Percentiles rank a stretch among this genome's conserved stretches.
These are phyloP conservation scores for Xanthoconium separans DNA, from an alignment of 1,284 basidiomycete species.

Conservation along the genomic window DNA sequence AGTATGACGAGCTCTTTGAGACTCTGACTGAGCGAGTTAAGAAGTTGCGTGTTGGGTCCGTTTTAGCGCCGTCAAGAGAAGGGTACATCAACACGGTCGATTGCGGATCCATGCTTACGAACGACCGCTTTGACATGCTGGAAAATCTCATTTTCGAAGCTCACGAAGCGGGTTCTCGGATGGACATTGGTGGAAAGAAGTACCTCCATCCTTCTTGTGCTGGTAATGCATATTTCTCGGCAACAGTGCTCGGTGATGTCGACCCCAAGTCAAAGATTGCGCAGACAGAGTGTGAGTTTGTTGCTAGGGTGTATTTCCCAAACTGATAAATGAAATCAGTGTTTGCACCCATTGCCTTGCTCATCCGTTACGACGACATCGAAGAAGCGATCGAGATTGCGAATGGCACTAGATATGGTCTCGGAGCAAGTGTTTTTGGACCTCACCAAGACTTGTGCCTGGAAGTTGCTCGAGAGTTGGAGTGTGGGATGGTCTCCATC, in stretches of 20 bases:
- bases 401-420: slow-evolving; percentile 83
- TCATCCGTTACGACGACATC: slow-evolving; percentile 79
- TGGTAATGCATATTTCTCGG: slow-evolving; percentile 79
- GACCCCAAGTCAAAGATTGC: slow-evolving; percentile 75
- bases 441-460: slow-evolving; percentile 73
- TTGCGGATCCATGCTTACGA: slow-evolving; percentile 79
- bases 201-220: slow-evolving; percentile 66
- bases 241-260: slow-evolving; percentile 86
- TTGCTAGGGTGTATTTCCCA: not conserved
- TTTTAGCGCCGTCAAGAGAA: slow-evolving; percentile 58
- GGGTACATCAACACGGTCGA: slow-evolving; percentile 73
- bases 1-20: slow-evolving; percentile 73
- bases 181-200: slow-evolving; percentile 66
- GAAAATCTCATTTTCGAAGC: slow-evolving; percentile 74
- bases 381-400: slow-evolving; percentile 86
- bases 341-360: slow-evolving; percentile 85
- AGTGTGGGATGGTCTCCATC: slow-evolving; percentile 96
- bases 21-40: slow-evolving; percentile 62
- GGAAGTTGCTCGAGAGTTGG: slow-evolving; percentile 73
- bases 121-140: slow-evolving; percentile 67
- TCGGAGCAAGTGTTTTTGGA: slow-evolving; percentile 97
- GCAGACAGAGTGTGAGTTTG: slow-evolving; percentile 67
- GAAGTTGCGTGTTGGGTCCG: slow-evolving; percentile 71
- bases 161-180: slow-evolving; percentile 65
- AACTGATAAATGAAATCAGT: slow-evolving; percentile 45